Evolutionary conservation across 495 filamentous ascomycete genomes (phyloP).

Genomic region (Elasticomyces elasticus): DNA sequence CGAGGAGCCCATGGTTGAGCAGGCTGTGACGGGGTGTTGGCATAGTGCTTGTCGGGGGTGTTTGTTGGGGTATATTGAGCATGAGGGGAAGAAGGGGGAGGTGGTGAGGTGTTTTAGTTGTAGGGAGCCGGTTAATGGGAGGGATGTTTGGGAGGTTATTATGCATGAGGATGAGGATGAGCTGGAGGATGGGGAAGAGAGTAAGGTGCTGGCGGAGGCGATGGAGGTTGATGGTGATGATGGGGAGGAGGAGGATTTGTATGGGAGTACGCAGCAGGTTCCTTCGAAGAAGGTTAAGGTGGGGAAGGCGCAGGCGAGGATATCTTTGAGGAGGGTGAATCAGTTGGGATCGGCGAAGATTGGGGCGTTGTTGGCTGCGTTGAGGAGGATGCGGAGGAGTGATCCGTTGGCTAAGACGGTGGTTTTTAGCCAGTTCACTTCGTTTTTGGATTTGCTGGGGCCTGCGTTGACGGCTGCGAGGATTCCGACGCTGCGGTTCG

Average conservation of each 20-base stretch:
- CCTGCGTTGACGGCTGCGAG: slow-evolving; percentile 59
- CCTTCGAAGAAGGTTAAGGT: too few relatives aligned
- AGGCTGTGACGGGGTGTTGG: slow-evolving; percentile 91
- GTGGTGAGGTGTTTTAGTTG: slow-evolving; percentile 80
- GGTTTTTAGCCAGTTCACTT: slow-evolving; percentile 94
- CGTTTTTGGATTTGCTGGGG: slow-evolving; percentile 84
- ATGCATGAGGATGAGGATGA: slow-evolving; percentile 35
- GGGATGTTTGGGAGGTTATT: slow-evolving; percentile 86
- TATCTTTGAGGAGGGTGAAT: too few relatives aligned
- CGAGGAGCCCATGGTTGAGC: slow-evolving; percentile 88
- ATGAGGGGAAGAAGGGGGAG: slow-evolving; percentile 67
- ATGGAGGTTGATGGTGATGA: too few relatives aligned
- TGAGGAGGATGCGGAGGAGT: too few relatives aligned
- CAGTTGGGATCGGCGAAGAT: too few relatives aligned
- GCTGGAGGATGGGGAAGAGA: slow-evolving; percentile 42
- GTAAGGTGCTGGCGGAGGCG: slow-evolving; percentile 57
- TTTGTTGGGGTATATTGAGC: slow-evolving; percentile 72
- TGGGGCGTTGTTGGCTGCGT: too few relatives aligned
- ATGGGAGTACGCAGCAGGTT: too few relatives aligned
- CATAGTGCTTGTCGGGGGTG: slow-evolving; percentile 94
- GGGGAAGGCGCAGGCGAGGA: too few relatives aligned
- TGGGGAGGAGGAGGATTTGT: too few relatives aligned
- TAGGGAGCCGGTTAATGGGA: slow-evolving; percentile 65
- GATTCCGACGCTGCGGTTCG: slow-evolving; percentile 75
- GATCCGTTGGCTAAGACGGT: too few relatives aligned